Evolutionary conservation across 352 stramenopile genomes (phyloP), one percentile per base, ranked within the genome.

Genomic region (Globisporangium apiculatum): DNA sequence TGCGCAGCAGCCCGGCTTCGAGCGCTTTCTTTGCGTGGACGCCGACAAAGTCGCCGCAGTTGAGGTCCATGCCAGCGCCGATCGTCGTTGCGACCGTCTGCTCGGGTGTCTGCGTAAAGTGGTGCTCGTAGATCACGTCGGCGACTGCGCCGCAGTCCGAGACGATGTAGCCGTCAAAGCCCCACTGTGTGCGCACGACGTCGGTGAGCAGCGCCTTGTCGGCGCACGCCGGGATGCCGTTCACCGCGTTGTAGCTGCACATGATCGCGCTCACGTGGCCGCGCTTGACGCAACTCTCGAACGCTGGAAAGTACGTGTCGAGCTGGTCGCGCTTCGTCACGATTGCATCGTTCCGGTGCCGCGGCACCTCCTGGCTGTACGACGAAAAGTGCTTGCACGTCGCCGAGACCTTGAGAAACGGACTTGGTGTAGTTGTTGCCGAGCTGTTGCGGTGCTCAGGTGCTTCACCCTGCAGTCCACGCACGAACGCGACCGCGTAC

Each of bases 221-320:
- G 6, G 91, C 86, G 67, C 95, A 98, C 12, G 85, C 71, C 1
- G 95, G 95, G 17, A 96, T 70, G 5, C 91, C 90, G 66, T 98
- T 98, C 36, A 98, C 76, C 11, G 86, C 80, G 58, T 98, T 98
- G 72, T 98, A 98, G 53, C 79, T 95, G 69, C 94, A 98, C 95
- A 98, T 98, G 47, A 98, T 65, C 9, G 80, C 78, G 51, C 71
- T 94, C 38, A 84, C 88, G 49, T 77, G 65, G 15, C 73, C 90
- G 24, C 85, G 76, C 61, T 63, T 81, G 12, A 98, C 73, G 64
- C 88, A 96, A 54, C 77, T 70, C 47, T 92, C 74, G 52, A 97
- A 94, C 9, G 74, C 73, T 10, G 78, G 79, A 9, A 96, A 83
- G 73, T 97, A 98, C 18, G 91, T 97, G 52, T 97, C 86, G 12